Evolutionary conservation across 1,284 basidiomycete species (phyloP).

Genomic region (Rhodofomes roseus): DNA sequence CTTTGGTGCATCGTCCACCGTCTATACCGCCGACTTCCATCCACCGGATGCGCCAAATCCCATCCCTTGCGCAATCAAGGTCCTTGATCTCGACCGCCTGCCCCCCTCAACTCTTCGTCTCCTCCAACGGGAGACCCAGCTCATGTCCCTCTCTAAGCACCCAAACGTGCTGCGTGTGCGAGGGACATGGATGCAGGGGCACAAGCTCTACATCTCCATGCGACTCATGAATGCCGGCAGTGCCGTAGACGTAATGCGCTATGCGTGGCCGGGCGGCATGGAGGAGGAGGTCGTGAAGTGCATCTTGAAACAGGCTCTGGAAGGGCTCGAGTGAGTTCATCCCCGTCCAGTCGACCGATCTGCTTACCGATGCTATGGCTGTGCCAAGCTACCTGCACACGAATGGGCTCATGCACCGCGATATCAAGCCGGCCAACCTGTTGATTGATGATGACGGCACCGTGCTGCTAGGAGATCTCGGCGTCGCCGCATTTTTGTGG

Average conservation of each 20-base stretch:
- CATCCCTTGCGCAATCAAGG: constrained; percentile 78
- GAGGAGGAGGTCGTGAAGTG: constrained; percentile 84
- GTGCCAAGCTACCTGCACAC: constrained; percentile 71
- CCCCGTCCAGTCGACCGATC: background rate
- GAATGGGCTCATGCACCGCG: constrained; percentile 88
- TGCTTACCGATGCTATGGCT: background rate
- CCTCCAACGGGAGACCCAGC: constrained; percentile 80
- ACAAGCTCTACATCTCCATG: constrained; percentile 82
- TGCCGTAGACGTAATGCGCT: constrained; percentile 83
- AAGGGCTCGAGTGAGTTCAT: constrained; percentile 71
- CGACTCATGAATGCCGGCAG: constrained; percentile 89
- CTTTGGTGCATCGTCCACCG: constrained; percentile 85
- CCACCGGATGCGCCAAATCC: constrained; percentile 28
- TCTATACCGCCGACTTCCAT: constrained; percentile 71
- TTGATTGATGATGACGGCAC: constrained; percentile 87
- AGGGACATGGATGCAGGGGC: constrained; percentile 83
- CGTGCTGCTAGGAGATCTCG: constrained; percentile 84
- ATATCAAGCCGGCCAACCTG: constrained; percentile 87
- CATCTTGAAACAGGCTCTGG: constrained; percentile 77
- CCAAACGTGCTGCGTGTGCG: constrained; percentile 88
- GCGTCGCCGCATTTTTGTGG: constrained; percentile 78
- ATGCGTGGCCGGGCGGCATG: constrained; percentile 82
- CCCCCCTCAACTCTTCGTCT: constrained; percentile 64
- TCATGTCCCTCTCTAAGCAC: constrained; percentile 93
- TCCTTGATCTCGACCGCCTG: constrained; percentile 81